Evolutionary conservation across 352 stramenopile species (phyloP), one percentile per base, ranked within the genome.

Genomic region (Globisporangium solare): DNA sequence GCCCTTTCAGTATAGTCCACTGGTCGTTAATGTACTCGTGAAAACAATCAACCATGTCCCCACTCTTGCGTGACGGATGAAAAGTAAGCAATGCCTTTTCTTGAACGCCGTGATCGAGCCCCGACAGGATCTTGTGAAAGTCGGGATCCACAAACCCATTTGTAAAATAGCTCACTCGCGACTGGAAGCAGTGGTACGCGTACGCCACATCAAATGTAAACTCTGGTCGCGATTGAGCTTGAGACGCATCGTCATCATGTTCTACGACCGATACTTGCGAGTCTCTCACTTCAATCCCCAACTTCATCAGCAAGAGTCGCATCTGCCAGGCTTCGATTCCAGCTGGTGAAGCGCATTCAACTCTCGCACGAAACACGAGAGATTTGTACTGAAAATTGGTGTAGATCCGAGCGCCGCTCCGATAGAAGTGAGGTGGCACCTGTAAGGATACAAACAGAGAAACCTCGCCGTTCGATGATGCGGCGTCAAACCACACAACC

Each of bases 151-250:
- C 21, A 32, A 61, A 64, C 15, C 68, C 73, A 63, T 79, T 76
- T 40, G 71, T 76, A 41, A 83, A 83, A 43, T 71, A 54, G 40
- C 70, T 70, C 43, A 73, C 74, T 13, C 74, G 54, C 15, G 74
- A 84, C 17, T 74, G 64, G 41, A 86, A 64, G 32, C 72, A 85
- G 35, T 85, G 70, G 3, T 82, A 45, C 31, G 72, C 74, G 60
- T 85, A 85, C 6, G 71, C 73, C 7, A 83, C 64, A 17, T 64
- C 60, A 70, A 65, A 37, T 45, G 20, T 45, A 71, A 74, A 20
- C 24, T 21, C 2, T 40, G 42, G 31, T 3, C 24, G 37, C 42
- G 24, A 6, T 13, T 41, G 27, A 35, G 10, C 27, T 35, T 35
- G 27, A 35, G 27, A 35, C 10, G 27, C 10, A 8, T 35, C 2